Evolutionary conservation across 2,329 filamentous ascomycete genomes (phyloP), one percentile per base, ranked within the genome.

Genomic region (Monosporascus sp.): DNA sequence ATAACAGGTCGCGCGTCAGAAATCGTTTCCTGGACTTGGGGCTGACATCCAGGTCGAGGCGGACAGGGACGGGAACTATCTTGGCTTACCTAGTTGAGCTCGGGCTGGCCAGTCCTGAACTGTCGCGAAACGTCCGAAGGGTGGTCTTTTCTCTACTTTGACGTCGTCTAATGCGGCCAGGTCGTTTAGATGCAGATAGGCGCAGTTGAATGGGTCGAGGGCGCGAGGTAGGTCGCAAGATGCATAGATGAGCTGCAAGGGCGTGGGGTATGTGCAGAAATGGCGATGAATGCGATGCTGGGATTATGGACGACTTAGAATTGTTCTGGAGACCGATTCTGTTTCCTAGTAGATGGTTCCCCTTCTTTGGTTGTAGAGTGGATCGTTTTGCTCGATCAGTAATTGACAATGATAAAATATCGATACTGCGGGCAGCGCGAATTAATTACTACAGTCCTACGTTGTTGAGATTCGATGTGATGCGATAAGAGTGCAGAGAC

Each of bases 261-360:
- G 63, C 66, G 68, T 72, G 70, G 72, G 70, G 70, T 72, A 68
- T 59, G 57, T 68, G 67, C 65, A 68, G 66, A 62, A 68, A 63
- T 63, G 26, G 43, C 15, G 43, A 46, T 28, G 43, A 24, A 26
- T 46, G 43, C 6, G 43, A 45, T 18, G 20, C 18, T 43, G 40
- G 37, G 37, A 40, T 53, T 51, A 37, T 49, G 11, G 48, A 48
- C 8, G 44, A 47, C 48, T 54, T 15, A 28, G 31, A 26, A 46
- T 28, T 7, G 11, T n/a, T 31, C 24, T 46, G 20, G 20, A n/a
- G 43, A 46, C n/a, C 1, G 22, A 20, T 43, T 20, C 40, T 6
- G 5, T 40, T 40, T 3, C 17, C 17, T 43, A 43, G 24, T 43
- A 43, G 40, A 20, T 20, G 4, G 40, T 43, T 40, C 5, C n/a